These are phyloP conservation scores for Aureobasidium musti DNA, from an alignment of 2,329 filamentous ascomycete genomes.

Conservation along the genomic window DNA sequence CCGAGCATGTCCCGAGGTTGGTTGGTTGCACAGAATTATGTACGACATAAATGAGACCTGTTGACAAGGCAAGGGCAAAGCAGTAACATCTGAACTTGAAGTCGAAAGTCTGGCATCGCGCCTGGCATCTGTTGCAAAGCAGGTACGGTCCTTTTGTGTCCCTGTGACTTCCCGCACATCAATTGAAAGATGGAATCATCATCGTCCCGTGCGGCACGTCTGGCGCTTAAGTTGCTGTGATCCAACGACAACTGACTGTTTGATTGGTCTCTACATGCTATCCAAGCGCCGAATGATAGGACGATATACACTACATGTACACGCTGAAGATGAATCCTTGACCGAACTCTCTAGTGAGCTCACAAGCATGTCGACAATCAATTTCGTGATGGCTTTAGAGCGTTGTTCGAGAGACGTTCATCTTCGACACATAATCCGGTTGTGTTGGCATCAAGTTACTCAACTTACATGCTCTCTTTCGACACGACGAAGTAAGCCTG, in stretches of 20 bases:
- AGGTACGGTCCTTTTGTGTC: background rate
- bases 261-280: background rate
- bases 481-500: background rate
- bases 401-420: background rate
- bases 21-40: conserved; percentile 8
- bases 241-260: background rate
- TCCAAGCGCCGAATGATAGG: background rate
- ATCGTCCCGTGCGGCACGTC: background rate
- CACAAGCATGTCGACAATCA: too few species aligned
- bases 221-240: conserved; percentile 8
- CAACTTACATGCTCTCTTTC: background rate
- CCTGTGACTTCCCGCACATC: background rate
- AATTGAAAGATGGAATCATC: background rate
- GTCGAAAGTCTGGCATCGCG: background rate
- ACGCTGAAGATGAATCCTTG: too few species aligned
- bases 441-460: too few species aligned
- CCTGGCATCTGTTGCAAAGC: background rate
- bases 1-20: conserved; percentile 1
- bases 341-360: too few species aligned
- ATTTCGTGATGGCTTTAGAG: background rate
- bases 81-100: background rate
- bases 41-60: background rate
- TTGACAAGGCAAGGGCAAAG: background rate
- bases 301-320: too few species aligned
- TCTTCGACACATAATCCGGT: background rate